A percentile compares a stretch with the other conserved stretches of the same genome.
Conservation (phyloP, 2,329 filamentous ascomycete species). For the Colletotrichum liriopes region DNA sequence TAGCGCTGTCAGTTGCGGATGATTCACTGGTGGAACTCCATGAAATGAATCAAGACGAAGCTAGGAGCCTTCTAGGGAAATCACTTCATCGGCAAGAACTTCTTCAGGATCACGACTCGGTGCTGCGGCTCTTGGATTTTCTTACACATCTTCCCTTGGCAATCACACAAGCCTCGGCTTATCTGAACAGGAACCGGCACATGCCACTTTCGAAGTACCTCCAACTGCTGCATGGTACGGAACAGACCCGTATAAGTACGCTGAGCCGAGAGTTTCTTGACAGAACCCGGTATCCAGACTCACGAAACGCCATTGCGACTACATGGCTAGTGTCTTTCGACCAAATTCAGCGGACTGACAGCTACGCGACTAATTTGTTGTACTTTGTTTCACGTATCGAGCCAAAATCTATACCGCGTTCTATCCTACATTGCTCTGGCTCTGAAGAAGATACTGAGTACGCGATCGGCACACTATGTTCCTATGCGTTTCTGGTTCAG, state of each 20-base stretch:
- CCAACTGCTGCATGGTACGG: constrained; percentile 47
- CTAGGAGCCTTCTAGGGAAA: constrained; percentile 48
- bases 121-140: constrained; percentile 48
- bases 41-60: constrained; percentile 51
- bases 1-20: constrained; percentile 48
- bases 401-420: constrained; percentile 54
- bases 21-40: constrained; percentile 48
- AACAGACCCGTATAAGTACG: constrained; percentile 48
- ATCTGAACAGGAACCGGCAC: constrained; percentile 51
- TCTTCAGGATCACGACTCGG: constrained; percentile 32
- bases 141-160: constrained; percentile 58
- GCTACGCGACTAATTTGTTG: constrained; percentile 53
- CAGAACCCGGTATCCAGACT: constrained; percentile 47
- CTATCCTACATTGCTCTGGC: constrained; percentile 47
- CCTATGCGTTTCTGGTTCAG: constrained; percentile 47
- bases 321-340: constrained; percentile 59
- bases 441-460: constrained; percentile 38
- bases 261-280: constrained; percentile 55
- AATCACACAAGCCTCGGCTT: constrained; percentile 57
- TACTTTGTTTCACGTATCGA: constrained; percentile 56
- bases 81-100: constrained; percentile 45
- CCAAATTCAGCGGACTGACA: constrained; percentile 50
- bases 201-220: constrained; percentile 50
- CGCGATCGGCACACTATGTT: constrained; percentile 48
- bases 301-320: constrained; percentile 51